These are phyloP conservation scores for Russula compacta DNA, from an alignment of 768 basidiomycete genomes.

Conservation along the genomic window DNA sequence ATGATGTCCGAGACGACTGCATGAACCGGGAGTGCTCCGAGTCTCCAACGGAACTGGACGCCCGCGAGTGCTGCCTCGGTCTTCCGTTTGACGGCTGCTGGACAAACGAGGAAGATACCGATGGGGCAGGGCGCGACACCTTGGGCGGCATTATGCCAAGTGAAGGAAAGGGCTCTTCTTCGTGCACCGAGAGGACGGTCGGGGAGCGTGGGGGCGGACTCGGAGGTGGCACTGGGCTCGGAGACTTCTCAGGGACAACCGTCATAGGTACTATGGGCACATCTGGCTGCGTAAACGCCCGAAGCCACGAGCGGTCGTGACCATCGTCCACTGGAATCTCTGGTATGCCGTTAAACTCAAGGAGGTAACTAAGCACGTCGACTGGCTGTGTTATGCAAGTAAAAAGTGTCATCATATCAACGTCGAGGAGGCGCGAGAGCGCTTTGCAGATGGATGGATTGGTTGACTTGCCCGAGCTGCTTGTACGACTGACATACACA, in stretches of 20 bases:
- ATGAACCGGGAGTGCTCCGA: conserved; percentile 4
- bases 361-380: background rate
- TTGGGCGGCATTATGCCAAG: background rate
- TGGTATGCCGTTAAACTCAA: background rate
- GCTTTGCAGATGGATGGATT: background rate
- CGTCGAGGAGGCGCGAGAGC: conserved; percentile 3
- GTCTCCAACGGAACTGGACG: background rate
- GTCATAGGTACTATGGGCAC: conserved; percentile 1
- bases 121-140: background rate
- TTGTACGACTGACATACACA: conserved; percentile 2
- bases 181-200: background rate
- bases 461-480: background rate
- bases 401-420: background rate
- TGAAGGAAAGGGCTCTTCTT: background rate
- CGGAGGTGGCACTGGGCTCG: background rate
- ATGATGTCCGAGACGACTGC: background rate
- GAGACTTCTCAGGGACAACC: background rate
- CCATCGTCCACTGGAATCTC: conserved; percentile 6
- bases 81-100: background rate
- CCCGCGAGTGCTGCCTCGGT: background rate
- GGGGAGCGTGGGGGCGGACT: background rate
- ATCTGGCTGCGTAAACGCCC: conserved; percentile 4
- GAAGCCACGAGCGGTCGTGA: conserved; percentile 13
- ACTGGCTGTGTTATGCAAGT: background rate
- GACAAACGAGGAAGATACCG: background rate